phyloP scores from a whole-genome alignment of 2,329 filamentous ascomycete species.

The Pestalotiopsis sp. region DNA sequence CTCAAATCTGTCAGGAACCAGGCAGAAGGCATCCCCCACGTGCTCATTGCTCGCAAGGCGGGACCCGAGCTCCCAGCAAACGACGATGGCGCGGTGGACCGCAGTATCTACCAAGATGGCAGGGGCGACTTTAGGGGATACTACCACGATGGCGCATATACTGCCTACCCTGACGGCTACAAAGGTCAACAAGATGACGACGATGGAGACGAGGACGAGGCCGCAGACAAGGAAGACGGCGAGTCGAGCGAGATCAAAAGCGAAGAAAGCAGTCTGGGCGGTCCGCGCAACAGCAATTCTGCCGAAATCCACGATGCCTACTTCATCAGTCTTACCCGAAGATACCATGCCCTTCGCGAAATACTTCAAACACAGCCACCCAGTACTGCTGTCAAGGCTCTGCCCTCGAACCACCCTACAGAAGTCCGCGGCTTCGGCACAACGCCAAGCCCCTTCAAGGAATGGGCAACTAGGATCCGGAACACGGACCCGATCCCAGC shows the following conservation, averaged over 20 bases:
- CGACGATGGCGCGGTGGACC: conserved; percentile 35
- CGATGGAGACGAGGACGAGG: conserved; percentile 24
- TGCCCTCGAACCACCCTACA: conserved; percentile 57
- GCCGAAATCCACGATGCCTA: conserved; percentile 64
- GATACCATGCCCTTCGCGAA: conserved; percentile 67
- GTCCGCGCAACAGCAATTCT: conserved; percentile 32
- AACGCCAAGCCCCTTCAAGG: conserved; percentile 48
- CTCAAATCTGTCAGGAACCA: conserved; percentile 66
- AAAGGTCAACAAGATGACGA: conserved; percentile 28
- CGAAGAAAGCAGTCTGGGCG: conserved; percentile 23
- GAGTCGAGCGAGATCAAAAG: conserved; percentile 27
- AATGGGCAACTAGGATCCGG: conserved; percentile 56
- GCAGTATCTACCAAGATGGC: conserved; percentile 50
- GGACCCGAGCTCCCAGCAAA: conserved; percentile 51
- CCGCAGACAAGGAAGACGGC: conserved; percentile 27
- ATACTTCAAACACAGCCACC: conserved; percentile 62
- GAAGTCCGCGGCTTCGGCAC: conserved; percentile 58
- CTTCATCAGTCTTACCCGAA: conserved; percentile 65
- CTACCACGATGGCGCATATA: conserved; percentile 80
- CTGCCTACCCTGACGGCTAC: conserved; percentile 55
- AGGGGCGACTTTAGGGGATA: conserved; percentile 62
- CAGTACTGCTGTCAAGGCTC: conserved; percentile 49
- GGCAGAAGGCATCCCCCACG: conserved; percentile 72
- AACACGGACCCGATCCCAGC: conserved; percentile 59
- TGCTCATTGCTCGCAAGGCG: conserved; percentile 66